phyloP scores from a whole-genome alignment of 805 yeast species.

The Scheffersomyces ergatensis region DNA sequence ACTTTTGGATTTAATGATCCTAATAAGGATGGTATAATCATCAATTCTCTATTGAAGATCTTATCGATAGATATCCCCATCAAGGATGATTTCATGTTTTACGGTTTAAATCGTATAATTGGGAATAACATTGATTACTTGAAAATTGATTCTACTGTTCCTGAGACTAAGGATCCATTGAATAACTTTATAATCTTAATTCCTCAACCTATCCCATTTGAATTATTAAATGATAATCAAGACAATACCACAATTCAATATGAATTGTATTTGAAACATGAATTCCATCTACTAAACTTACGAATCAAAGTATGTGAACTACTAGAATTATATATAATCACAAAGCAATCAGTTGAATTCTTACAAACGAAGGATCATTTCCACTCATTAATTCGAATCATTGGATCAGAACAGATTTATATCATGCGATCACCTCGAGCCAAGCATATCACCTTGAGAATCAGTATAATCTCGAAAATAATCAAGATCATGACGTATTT shows the following conservation, averaged over 20 bases:
- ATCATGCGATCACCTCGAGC: slow-evolving; percentile 47
- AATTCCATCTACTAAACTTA: slow-evolving; percentile 40
- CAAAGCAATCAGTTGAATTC: slow-evolving; percentile 19
- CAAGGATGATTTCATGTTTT: slow-evolving; percentile 41
- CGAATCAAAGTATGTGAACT: slow-evolving; percentile 46
- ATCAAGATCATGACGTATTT: slow-evolving; percentile 39
- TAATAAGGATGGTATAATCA: slow-evolving; percentile 11
- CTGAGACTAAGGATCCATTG: slow-evolving; percentile 21
- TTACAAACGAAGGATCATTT: slow-evolving; percentile 37
- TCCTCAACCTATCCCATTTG: slow-evolving; percentile 28
- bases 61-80: slow-evolving; percentile 41
- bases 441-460: slow-evolving; percentile 29
- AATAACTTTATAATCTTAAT: slow-evolving; percentile 17
- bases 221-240: slow-evolving; percentile 8
- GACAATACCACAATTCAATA: slow-evolving; percentile 2
- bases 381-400: slow-evolving; percentile 38
- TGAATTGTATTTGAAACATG: slow-evolving; percentile 28
- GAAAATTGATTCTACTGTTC: slow-evolving; percentile 43
- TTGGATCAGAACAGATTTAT: slow-evolving; percentile 49
- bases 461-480: slow-evolving; percentile 38
- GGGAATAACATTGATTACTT: slow-evolving; percentile 49
- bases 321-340: slow-evolving; percentile 44
- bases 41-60: slow-evolving; percentile 32
- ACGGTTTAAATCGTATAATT: slow-evolving; percentile 51
- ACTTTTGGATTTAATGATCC: slow-evolving; percentile 23